Conservation (phyloP, 1,284 basidiomycete species). For the Fomitopsis schrenkii region DNA sequence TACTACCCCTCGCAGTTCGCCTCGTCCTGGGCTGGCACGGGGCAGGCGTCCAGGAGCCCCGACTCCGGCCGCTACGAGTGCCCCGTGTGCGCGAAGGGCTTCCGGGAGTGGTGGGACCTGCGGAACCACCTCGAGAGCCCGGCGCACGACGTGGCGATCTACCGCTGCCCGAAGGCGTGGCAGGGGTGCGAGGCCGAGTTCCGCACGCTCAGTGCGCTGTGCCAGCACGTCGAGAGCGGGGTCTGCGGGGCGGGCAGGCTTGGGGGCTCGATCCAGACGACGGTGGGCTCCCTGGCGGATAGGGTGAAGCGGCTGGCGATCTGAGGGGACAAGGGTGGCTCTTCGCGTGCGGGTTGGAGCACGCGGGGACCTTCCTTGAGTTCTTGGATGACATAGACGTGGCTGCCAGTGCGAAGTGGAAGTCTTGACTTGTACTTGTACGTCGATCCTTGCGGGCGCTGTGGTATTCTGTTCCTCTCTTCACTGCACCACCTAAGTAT, state of each 20-base stretch:
- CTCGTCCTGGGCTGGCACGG: constrained; percentile 25
- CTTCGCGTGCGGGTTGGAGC: background rate
- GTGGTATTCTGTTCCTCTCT: background rate
- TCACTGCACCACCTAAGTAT: background rate
- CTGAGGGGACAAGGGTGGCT: background rate
- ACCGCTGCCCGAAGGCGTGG: constrained; percentile 17
- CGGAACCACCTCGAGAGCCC: constrained; percentile 21
- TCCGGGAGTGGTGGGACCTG: constrained; percentile 2
- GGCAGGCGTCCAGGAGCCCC: constrained; percentile 31
- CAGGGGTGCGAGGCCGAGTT: constrained; percentile 23
- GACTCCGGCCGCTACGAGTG: constrained; percentile 29
- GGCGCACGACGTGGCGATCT: constrained; percentile 21
- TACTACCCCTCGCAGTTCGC: background rate
- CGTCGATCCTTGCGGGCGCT: background rate
- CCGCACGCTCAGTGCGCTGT: constrained; percentile 25
- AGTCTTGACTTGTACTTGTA: background rate
- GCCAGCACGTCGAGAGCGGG: constrained; percentile 31
- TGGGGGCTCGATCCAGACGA: constrained; percentile 15
- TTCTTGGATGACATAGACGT: background rate
- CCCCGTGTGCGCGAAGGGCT: constrained; percentile 25
- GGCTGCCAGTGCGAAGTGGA: background rate
- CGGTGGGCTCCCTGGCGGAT: constrained; percentile 13
- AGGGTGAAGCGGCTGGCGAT: constrained; percentile 1
- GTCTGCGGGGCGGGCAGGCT: constrained; percentile 25
- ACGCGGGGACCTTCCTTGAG: background rate